Base-by-base conservation (phyloP, 2,329 filamentous ascomycete species). In the Sclerotinia borealis region DNA sequence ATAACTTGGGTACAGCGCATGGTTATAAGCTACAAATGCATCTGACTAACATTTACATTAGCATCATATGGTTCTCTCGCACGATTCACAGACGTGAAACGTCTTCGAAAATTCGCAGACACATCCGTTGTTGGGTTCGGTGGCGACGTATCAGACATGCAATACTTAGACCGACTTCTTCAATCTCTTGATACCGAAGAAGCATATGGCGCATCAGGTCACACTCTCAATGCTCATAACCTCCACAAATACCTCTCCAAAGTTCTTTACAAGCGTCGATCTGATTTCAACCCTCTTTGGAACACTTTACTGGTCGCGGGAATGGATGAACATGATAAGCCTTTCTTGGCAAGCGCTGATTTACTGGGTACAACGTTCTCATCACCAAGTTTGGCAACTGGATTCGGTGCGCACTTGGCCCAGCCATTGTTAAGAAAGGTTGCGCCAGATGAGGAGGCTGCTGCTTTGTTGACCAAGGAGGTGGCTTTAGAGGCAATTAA, bases 141-240 rank as follows among this genome's bases (percentile, higher is more conserved):
- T 76, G 95, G 95, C 77, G 95, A 99, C 80, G 89, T 99, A 72
- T 96, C 91, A 68, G 95, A 99, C 81, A 98, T 99, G 95, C 95
- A 99, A 82, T 96, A 96, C 81, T 87, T 99, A 70, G 90, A 96
- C 84, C 88, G 95, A 71, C 86, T 96, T 74, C 88, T 99, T 71
- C 88, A 85, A 74, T 89, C 91, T 67, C 89, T 98, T 72, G 87
- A 90, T 76, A 92, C 96, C 77, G 84, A 89, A 76, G 93, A 98
- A 82, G 89, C 92, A 75, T 98, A 99, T 82, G 74, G 77, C 61
- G 75, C 80, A 64, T 69, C 76, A 71, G 73, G 78, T 74, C 66
- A 79, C 72, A 78, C 80, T 70, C 88, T 99, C 73, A 92, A 90
- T 76, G 95, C 95, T 63, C 90, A 91, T 77, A 97, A 97, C 79